A percentile compares a stretch with the other conserved stretches of the same genome.
phyloP scores from a whole-genome alignment of 1,284 basidiomycete genomes.

The Entoloma clypeatum region DNA sequence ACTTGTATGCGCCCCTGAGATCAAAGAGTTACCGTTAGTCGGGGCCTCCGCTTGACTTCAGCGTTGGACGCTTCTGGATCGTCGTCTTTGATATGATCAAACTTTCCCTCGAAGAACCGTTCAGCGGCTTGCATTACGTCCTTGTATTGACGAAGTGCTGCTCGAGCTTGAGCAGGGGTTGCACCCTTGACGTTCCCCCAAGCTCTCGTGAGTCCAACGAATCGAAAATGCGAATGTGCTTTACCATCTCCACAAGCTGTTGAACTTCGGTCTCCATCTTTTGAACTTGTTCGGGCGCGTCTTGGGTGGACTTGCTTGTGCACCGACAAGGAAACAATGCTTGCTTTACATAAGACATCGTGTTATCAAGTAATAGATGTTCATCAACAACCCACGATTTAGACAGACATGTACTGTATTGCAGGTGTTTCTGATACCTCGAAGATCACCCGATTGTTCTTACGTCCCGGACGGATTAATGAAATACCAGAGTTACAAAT shows the following conservation, averaged over 20 bases:
- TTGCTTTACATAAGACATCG: too few relatives aligned
- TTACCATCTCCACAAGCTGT: slow-evolving; percentile 58
- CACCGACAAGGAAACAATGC: too few relatives aligned
- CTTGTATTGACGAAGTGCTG: slow-evolving; percentile 71
- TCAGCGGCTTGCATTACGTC: slow-evolving; percentile 91
- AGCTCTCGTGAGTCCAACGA: slow-evolving; percentile 1
- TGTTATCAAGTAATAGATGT: too few relatives aligned
- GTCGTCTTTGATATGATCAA: slow-evolving; percentile 65
- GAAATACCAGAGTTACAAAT: too few relatives aligned
- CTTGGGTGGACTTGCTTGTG: background rate
- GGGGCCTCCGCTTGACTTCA: slow-evolving; percentile 18
- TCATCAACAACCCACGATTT: too few relatives aligned
- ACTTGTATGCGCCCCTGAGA: slow-evolving; percentile 10
- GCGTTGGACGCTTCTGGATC: slow-evolving; percentile 34
- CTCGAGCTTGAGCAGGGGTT: slow-evolving; percentile 69
- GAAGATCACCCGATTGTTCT: too few relatives aligned
- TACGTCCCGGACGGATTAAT: too few relatives aligned
- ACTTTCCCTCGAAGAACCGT: slow-evolving; percentile 77
- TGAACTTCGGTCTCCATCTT: slow-evolving; percentile 41
- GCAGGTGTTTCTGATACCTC: too few relatives aligned
- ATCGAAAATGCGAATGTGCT: slow-evolving; percentile 12
- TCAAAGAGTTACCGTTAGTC: slow-evolving; percentile 19
- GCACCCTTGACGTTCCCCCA: slow-evolving; percentile 57
- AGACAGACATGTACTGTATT: too few relatives aligned
- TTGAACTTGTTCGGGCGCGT: background rate